Conservation (phyloP, 257 asterid species). For the Jacaranda copaia region DNA sequence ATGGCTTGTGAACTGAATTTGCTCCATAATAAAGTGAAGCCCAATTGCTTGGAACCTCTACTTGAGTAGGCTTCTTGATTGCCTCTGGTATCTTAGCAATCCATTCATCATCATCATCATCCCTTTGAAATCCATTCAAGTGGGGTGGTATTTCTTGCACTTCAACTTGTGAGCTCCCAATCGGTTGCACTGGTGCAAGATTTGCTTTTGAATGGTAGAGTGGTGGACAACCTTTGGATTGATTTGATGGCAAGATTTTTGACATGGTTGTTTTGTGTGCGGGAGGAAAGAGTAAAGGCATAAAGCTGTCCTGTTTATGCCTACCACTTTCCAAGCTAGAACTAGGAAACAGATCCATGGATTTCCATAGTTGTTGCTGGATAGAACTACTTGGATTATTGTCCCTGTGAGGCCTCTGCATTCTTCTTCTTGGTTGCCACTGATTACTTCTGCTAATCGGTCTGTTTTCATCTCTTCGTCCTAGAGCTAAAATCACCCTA, state of each 20-base stretch:
- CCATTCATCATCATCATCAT: slow-evolving; percentile 37
- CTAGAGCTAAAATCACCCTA: slow-evolving; percentile 32
- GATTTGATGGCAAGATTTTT: slow-evolving; percentile 49
- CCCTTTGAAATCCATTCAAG: slow-evolving; percentile 12
- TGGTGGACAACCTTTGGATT: slow-evolving; percentile 16
- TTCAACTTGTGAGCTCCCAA: slow-evolving; percentile 22
- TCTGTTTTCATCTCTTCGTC: slow-evolving; percentile 36
- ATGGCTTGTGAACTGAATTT: slow-evolving; percentile 1
- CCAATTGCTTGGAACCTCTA: neutral
- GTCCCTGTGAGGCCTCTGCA: slow-evolving; percentile 40
- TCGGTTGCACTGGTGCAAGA: neutral
- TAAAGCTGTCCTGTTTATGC: slow-evolving; percentile 37
- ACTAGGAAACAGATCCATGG: slow-evolving; percentile 23
- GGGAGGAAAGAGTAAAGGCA: slow-evolving; percentile 57
- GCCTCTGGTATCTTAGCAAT: slow-evolving; percentile 33
- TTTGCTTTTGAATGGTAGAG: slow-evolving; percentile 23
- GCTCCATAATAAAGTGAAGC: slow-evolving; percentile 27
- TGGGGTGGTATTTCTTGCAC: slow-evolving; percentile 5
- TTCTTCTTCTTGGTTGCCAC: slow-evolving; percentile 35
- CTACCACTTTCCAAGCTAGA: slow-evolving; percentile 22
- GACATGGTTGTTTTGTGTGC: slow-evolving; percentile 46
- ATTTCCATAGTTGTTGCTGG: slow-evolving; percentile 27
- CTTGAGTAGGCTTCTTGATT: slow-evolving; percentile 31
- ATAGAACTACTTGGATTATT: neutral
- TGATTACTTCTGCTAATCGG: slow-evolving; percentile 48